Percentiles rank a stretch among this genome's conserved stretches.
Conservation (phyloP, 2,329 filamentous ascomycete genomes). For the Xylariomycetidae sp. region DNA sequence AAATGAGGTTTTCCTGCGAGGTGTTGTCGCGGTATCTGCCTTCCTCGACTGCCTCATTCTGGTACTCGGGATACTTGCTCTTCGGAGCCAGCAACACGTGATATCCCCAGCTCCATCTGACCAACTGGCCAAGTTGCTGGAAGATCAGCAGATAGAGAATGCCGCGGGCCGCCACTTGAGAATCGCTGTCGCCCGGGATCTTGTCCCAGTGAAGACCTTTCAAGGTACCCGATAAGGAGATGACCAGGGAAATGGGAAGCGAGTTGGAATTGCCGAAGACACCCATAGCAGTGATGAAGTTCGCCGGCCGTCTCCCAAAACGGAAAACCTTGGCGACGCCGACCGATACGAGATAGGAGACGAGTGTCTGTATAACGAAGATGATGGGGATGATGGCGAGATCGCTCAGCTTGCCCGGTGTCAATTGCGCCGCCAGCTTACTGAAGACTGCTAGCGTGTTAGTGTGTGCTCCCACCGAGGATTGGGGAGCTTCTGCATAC, state of each 20-base stretch:
- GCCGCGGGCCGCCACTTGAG: conserved; percentile 87
- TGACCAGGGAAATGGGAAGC: conserved; percentile 88
- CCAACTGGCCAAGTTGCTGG: conserved; percentile 90
- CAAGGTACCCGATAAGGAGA: conserved; percentile 88
- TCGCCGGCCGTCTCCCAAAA: conserved; percentile 78
- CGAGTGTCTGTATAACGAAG: conserved; percentile 78
- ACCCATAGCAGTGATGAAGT: conserved; percentile 96
- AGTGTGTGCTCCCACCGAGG: conserved; percentile 5
- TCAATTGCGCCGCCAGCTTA: conserved; percentile 91
- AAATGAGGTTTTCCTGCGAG: conserved; percentile 38
- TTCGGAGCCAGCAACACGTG: conserved; percentile 88
- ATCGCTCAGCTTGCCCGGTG: conserved; percentile 81
- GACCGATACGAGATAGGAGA: conserved; percentile 75
- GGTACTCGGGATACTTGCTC: conserved; percentile 62
- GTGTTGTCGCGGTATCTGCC: conserved; percentile 52
- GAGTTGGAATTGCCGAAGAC: conserved; percentile 98
- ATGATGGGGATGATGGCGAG: conserved; percentile 93
- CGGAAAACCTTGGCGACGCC: conserved; percentile 68
- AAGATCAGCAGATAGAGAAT: conserved; percentile 96
- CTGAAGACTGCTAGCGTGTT: conserved; percentile 67
- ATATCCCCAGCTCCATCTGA: conserved; percentile 98
- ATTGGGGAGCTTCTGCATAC: conserved; percentile 38
- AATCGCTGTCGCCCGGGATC: conserved; percentile 86
- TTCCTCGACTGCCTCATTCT: conserved; percentile 47
- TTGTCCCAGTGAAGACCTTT: conserved; percentile 90